These are phyloP conservation scores for Linum lewisii DNA, from an alignment of 345 rosid genomes.

Conservation along the genomic window DNA sequence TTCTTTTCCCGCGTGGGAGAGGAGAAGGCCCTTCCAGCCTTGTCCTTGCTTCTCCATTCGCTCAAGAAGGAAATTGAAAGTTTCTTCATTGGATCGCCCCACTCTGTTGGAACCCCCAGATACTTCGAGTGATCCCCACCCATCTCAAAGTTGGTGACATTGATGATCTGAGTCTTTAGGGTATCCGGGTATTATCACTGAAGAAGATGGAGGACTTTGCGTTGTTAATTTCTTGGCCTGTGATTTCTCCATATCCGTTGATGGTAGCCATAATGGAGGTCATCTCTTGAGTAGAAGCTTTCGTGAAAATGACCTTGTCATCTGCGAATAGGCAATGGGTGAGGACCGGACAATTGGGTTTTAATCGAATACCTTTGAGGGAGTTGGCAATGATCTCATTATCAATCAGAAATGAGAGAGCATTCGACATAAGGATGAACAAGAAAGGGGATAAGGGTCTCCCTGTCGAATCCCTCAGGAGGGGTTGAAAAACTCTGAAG, in stretches of 20 bases:
- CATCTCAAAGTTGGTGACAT: too few species aligned
- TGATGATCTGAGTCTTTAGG: neutral
- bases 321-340: neutral
- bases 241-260: neutral
- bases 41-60: neutral
- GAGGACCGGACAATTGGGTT: too few species aligned
- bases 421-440: too few species aligned
- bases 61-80: neutral
- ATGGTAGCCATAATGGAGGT: neutral
- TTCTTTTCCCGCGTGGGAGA: too few species aligned
- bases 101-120: too few species aligned
- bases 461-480: too few species aligned
- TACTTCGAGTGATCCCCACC: neutral
- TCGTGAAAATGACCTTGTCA: neutral
- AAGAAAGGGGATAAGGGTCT: too few species aligned
- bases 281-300: neutral
- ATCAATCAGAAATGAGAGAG: neutral
- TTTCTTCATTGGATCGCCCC: neutral
- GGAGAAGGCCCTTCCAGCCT: neutral
- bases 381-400: neutral
- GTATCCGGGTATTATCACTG: neutral
- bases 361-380: neutral
- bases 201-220: neutral
- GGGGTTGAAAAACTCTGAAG: too few species aligned
- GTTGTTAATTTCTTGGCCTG: neutral